Conservation (phyloP, 2,329 filamentous ascomycete genomes). For the Cladophialophora exuberans region DNA sequence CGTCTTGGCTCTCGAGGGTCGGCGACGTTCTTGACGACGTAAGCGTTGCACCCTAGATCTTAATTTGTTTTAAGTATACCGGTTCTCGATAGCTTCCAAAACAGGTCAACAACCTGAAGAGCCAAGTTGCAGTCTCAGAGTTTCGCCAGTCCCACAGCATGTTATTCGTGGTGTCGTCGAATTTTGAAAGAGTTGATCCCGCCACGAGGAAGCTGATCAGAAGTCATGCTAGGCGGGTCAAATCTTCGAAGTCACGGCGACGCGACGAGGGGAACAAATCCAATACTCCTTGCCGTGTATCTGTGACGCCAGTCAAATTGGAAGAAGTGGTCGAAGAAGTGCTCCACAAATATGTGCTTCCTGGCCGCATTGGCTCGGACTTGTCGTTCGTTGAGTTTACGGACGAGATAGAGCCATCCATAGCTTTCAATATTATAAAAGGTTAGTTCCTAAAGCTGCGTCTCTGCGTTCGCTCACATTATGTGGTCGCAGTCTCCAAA, state of each 20-base stretch:
- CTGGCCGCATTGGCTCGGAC: slow-evolving; percentile 18
- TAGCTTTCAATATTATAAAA: slow-evolving; percentile 34
- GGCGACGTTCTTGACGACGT: no score
- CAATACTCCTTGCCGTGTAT: no score
- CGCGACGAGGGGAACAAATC: no score
- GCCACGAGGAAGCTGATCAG: slow-evolving; percentile 19
- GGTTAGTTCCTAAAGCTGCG: slow-evolving; percentile 32
- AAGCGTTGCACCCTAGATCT: no score
- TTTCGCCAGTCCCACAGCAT: slow-evolving; percentile 1
- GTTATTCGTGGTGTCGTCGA: slow-evolving; percentile 21
- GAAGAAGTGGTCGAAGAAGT: slow-evolving; percentile 2
- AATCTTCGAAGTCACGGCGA: no score
- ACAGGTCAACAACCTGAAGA: background rate
- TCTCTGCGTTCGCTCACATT: slow-evolving; percentile 1
- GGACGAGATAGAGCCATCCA: slow-evolving; percentile 36
- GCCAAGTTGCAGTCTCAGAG: background rate
- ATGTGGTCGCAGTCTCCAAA: slow-evolving; percentile 35
- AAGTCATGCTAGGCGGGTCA: slow-evolving; percentile 22
- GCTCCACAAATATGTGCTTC: slow-evolving; percentile 1
- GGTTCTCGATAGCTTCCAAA: no score
- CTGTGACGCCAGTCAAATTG: background rate
- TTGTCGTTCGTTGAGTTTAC: slow-evolving; percentile 36
- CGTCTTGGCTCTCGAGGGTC: no score
- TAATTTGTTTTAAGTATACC: no score
- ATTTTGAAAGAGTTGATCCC: slow-evolving; percentile 15